Conservation (phyloP, 2,329 filamentous ascomycete genomes). For the Colletotrichum siamense region DNA sequence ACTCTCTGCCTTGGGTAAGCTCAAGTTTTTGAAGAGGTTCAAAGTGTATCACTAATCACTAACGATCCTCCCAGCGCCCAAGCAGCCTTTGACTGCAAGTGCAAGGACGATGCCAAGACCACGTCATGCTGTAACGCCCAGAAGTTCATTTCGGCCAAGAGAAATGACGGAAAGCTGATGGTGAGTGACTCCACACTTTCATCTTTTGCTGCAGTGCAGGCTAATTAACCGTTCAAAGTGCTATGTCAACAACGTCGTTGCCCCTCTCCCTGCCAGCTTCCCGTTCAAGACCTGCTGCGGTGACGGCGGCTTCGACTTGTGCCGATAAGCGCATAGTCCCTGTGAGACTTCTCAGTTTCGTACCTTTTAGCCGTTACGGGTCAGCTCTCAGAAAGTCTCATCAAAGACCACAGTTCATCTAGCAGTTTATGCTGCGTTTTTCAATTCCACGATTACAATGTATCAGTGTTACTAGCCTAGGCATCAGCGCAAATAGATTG, state of each 20-base stretch:
- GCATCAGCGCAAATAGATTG: not conserved
- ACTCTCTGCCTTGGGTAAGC: not conserved
- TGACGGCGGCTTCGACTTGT: not conserved
- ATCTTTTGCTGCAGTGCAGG: not conserved
- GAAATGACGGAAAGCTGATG: not conserved
- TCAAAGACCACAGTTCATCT: not conserved
- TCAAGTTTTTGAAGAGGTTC: not conserved
- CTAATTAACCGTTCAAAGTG: not conserved
- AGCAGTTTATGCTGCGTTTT: not conserved
- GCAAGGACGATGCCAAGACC: not conserved
- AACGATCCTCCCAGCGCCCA: not conserved
- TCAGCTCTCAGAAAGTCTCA: not conserved
- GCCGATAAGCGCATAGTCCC: not conserved
- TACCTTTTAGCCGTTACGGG: not conserved
- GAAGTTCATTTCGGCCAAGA: not conserved
- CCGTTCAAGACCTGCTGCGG: not conserved
- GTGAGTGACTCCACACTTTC: not conserved
- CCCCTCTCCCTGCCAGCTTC: not conserved
- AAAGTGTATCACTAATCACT: not conserved
- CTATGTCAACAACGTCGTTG: not conserved
- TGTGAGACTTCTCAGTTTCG: not conserved
- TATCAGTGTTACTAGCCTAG: not conserved
- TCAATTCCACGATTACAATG: not conserved
- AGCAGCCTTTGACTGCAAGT: not conserved
- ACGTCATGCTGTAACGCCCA: not conserved